phyloP scores from a whole-genome alignment of 2,329 filamentous ascomycete genomes.

The Aspergillus pseudonomiae region DNA sequence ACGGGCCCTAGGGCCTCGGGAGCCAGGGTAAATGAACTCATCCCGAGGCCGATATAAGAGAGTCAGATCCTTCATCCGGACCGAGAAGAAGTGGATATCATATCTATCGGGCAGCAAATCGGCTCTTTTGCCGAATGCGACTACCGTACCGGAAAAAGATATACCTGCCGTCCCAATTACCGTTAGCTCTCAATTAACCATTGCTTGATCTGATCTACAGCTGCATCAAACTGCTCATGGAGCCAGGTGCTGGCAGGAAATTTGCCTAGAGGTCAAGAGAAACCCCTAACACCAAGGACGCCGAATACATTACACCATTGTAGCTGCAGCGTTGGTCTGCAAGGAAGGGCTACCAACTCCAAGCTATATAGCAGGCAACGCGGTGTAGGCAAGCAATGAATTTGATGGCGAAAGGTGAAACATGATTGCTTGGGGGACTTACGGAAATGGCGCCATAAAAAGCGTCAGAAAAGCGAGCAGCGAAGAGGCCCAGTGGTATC shows the following conservation, averaged over 20 bases:
- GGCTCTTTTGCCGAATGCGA: slow-evolving; percentile 45
- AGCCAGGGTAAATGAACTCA: not conserved
- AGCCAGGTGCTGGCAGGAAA: not conserved
- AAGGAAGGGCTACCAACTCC: slow-evolving; percentile 5
- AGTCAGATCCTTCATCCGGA: not conserved
- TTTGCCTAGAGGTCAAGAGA: not conserved
- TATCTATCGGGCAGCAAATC: slow-evolving; percentile 37
- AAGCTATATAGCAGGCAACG: not conserved
- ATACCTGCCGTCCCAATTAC: slow-evolving; percentile 34
- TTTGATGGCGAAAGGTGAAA: not conserved
- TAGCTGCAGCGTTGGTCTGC: slow-evolving; percentile 15
- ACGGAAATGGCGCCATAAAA: slow-evolving; percentile 51
- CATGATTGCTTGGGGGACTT: slow-evolving; percentile 19
- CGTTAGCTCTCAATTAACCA: slow-evolving; percentile 8
- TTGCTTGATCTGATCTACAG: not conserved
- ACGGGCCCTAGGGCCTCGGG: not conserved
- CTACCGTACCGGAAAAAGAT: slow-evolving; percentile 49
- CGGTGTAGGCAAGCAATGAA: not conserved
- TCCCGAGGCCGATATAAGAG: not conserved
- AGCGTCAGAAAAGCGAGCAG: slow-evolving; percentile 49
- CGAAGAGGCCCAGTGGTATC: slow-evolving; percentile 51
- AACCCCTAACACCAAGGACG: not conserved
- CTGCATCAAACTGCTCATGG: not conserved
- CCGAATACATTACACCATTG: not conserved
- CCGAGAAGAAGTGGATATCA: slow-evolving; percentile 5